Conservation (phyloP, 768 basidiomycete genomes). For the Boletus sensibilis region DNA sequence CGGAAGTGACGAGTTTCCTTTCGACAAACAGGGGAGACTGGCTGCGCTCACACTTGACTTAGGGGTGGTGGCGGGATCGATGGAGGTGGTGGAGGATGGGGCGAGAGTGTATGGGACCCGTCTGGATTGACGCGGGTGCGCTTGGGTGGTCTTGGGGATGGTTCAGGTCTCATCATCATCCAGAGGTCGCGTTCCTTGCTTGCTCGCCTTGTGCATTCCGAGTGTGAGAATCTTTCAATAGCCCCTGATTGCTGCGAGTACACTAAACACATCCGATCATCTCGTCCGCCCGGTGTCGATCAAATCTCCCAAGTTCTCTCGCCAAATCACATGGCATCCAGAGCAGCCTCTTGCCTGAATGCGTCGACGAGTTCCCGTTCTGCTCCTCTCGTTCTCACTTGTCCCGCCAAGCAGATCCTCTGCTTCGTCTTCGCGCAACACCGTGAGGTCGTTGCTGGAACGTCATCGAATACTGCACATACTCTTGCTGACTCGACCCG, state of each 20-base stretch:
- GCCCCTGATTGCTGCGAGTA: background rate
- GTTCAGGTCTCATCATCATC: background rate
- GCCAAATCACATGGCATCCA: constrained; percentile 8
- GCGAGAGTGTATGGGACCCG: background rate
- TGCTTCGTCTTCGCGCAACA: constrained; percentile 17
- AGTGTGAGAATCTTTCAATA: constrained; percentile 4
- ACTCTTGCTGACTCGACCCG: background rate
- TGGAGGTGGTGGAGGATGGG: background rate
- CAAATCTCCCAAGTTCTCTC: background rate
- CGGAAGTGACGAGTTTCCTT: constrained; percentile 25
- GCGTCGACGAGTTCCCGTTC: constrained; percentile 26
- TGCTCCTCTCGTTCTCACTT: constrained; percentile 15
- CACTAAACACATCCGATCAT: background rate
- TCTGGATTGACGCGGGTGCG: constrained; percentile 7
- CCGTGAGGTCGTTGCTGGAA: background rate
- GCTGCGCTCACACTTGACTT: constrained; percentile 24
- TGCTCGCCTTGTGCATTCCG: background rate
- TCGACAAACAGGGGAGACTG: constrained; percentile 10
- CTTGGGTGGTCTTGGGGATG: constrained; percentile 13
- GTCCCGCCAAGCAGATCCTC: constrained; percentile 19
- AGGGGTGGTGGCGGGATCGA: background rate
- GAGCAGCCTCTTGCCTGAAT: constrained; percentile 24
- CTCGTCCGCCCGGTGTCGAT: background rate
- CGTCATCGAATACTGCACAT: background rate
- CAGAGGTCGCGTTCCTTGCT: background rate